These are phyloP conservation scores for Hyaloscypha hepaticicola DNA, from an alignment of 495 filamentous ascomycete genomes.

Conservation along the genomic window DNA sequence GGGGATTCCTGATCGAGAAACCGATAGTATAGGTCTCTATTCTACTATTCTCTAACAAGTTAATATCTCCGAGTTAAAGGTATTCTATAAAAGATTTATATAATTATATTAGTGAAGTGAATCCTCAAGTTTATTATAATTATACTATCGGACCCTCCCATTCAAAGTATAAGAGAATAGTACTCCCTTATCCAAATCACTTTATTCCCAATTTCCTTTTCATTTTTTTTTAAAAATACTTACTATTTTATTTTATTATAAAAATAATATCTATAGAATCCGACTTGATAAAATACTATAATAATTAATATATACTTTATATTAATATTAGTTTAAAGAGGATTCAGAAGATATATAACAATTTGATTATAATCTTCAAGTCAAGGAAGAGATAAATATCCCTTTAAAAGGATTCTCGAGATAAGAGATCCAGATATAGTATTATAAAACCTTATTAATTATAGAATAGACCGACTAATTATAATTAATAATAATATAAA, in stretches of 20 bases:
- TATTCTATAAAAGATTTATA: no score
- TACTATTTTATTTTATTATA: slow-evolving; percentile 18
- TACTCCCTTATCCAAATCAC: slow-evolving; percentile 20
- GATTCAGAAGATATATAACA: slow-evolving; percentile 17
- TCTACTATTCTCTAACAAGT: not conserved
- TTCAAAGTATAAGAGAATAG: no score
- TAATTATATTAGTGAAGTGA: no score
- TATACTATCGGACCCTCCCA: no score
- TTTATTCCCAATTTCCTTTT: slow-evolving; percentile 18
- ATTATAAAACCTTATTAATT: slow-evolving; percentile 22
- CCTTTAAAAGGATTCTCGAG: slow-evolving; percentile 16
- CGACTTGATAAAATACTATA: slow-evolving; percentile 24
- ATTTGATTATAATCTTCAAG: slow-evolving; percentile 14
- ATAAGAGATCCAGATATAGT: slow-evolving; percentile 21
- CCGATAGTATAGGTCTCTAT: not conserved
- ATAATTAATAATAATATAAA: slow-evolving; percentile 22
- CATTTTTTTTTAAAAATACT: slow-evolving; percentile 12
- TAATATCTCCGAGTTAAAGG: not conserved
- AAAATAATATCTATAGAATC: slow-evolving; percentile 24
- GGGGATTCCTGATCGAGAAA: not conserved
- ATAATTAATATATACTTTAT: slow-evolving; percentile 21
- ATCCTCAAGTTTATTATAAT: no score
- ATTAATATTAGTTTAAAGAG: slow-evolving; percentile 24
- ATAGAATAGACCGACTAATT: slow-evolving; percentile 22
- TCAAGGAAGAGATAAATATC: slow-evolving; percentile 16